Percentiles rank a stretch among this genome's conserved stretches.
Evolutionary conservation across 1,139 yeast genomes (phyloP).

Genomic region (Candida frijolesensis): DNA sequence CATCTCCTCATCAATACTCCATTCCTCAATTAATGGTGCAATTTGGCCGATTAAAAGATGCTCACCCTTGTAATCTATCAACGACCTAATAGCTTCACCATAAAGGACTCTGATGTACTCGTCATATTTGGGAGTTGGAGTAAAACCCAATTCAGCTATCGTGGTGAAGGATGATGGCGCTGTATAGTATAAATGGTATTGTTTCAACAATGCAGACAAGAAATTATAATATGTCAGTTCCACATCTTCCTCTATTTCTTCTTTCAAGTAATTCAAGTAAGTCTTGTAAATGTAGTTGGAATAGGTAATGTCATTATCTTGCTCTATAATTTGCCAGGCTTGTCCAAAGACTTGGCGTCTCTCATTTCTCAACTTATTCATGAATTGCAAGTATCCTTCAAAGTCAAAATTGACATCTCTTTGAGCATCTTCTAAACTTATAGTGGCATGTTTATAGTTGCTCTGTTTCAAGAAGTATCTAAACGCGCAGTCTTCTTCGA

Average conservation of each 20-base stretch:
- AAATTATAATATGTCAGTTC: conserved; percentile 26
- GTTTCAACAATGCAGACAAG: conserved; percentile 24
- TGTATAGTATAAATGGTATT: conserved; percentile 22
- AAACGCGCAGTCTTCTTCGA: conserved; percentile 29
- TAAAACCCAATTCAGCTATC: conserved; percentile 16
- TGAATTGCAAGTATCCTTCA: conserved; percentile 36
- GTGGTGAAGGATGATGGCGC: conserved; percentile 11
- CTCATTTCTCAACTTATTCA: conserved; percentile 26
- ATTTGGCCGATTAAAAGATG: conserved; percentile 33
- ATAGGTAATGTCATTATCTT: conserved; percentile 25
- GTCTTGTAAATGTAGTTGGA: conserved; percentile 27
- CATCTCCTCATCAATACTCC: conserved; percentile 41
- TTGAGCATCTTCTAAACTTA: conserved; percentile 30
- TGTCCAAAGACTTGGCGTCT: conserved; percentile 31
- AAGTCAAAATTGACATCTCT: conserved; percentile 42
- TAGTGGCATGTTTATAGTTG: conserved; percentile 8
- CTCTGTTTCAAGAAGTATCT: conserved; percentile 22
- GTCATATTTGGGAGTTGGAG: conserved; percentile 20
- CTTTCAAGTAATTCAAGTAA: conserved; percentile 26
- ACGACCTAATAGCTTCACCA: conserved; percentile 25
- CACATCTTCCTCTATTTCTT: conserved; percentile 19
- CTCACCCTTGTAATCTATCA: conserved; percentile 34
- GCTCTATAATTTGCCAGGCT: conserved; percentile 36
- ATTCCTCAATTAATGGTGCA: conserved; percentile 35
- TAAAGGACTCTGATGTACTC: conserved; percentile 27